A percentile compares a stretch with the other conserved stretches of the same genome.
Evolutionary conservation across 805 yeast species (phyloP).

Genomic region (Ogataea allantospora): DNA sequence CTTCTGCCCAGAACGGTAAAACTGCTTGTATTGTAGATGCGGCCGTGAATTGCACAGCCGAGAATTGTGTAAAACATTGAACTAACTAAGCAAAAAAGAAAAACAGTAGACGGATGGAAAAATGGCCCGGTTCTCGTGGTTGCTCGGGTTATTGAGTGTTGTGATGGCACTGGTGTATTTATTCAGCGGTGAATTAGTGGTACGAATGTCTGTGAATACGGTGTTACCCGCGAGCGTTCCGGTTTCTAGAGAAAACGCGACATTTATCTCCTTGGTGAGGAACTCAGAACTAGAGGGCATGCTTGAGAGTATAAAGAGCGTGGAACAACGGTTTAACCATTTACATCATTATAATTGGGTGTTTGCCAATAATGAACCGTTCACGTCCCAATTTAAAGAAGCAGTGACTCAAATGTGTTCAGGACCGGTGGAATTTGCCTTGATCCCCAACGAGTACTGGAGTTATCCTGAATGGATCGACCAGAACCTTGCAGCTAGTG

Average conservation of each 20-base stretch:
- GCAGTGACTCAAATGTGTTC: slow-evolving; percentile 48
- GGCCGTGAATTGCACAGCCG: slow-evolving; percentile 50
- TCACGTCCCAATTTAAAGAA: slow-evolving; percentile 51
- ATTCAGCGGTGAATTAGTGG: background rate
- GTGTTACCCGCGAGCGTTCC: slow-evolving; percentile 3
- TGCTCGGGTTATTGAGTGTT: background rate
- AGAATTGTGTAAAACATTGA: slow-evolving; percentile 34
- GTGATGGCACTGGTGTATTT: background rate
- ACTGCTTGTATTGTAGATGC: slow-evolving; percentile 49
- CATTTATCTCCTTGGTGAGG: slow-evolving; percentile 65
- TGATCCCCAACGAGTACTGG: slow-evolving; percentile 63
- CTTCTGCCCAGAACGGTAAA: slow-evolving; percentile 30
- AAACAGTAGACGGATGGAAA: background rate
- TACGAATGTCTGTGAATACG: background rate
- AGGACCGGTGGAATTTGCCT: slow-evolving; percentile 58
- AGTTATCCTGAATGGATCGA: slow-evolving; percentile 65
- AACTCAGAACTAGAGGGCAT: slow-evolving; percentile 57
- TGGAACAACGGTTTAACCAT: slow-evolving; percentile 63
- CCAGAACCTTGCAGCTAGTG: slow-evolving; percentile 43
- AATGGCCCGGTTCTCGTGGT: background rate
- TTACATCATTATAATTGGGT: slow-evolving; percentile 70
- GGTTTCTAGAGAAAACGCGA: slow-evolving; percentile 47
- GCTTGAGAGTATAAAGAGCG: slow-evolving; percentile 52
- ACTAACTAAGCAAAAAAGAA: background rate
- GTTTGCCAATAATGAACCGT: slow-evolving; percentile 66